Percentiles rank a stretch among this genome's conserved stretches.
Conservation (phyloP, 2,329 filamentous ascomycete species). For the Fusarium coicis region DNA sequence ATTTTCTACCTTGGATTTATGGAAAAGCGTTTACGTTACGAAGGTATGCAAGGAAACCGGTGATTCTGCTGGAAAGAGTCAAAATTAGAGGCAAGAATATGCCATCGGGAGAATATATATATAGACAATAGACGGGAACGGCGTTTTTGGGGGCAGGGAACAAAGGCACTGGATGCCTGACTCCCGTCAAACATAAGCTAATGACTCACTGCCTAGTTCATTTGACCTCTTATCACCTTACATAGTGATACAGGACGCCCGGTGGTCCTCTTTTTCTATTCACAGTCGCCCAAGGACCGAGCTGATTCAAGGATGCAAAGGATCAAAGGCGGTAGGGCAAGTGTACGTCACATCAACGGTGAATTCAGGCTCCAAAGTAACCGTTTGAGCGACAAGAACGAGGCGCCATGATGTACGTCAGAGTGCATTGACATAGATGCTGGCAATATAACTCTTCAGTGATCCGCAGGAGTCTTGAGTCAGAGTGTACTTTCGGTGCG, state of each 20-base stretch:
- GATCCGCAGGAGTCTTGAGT: not conserved
- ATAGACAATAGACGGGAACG: constrained; percentile 42
- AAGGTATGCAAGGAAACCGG: constrained; percentile 30
- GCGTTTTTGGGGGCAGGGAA: constrained; percentile 34
- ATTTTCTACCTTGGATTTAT: constrained; percentile 6
- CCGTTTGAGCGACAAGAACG: constrained; percentile 22
- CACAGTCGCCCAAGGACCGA: constrained; percentile 11
- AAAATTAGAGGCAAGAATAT: constrained; percentile 23
- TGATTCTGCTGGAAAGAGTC: constrained; percentile 28
- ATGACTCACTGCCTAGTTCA: constrained; percentile 25
- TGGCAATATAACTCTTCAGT: not conserved
- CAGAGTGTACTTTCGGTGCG: not conserved
- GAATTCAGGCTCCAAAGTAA: constrained; percentile 26
- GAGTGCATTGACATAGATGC: constrained; percentile 16
- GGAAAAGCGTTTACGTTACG: constrained; percentile 16
- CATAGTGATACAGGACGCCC: not conserved
- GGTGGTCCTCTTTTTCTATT: not conserved
- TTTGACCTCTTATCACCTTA: constrained; percentile 9
- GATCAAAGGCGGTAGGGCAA: not conserved
- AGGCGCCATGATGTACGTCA: not conserved
- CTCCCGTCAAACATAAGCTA: constrained; percentile 12
- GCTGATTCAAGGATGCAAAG: constrained; percentile 4
- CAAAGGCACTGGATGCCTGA: constrained; percentile 20
- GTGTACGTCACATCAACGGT: not conserved
- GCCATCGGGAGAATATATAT: constrained; percentile 26